A percentile compares a stretch with the other conserved stretches of the same genome.
Conservation (phyloP, 1,284 basidiomycete genomes). For the Cryptococcus sp. region DNA sequence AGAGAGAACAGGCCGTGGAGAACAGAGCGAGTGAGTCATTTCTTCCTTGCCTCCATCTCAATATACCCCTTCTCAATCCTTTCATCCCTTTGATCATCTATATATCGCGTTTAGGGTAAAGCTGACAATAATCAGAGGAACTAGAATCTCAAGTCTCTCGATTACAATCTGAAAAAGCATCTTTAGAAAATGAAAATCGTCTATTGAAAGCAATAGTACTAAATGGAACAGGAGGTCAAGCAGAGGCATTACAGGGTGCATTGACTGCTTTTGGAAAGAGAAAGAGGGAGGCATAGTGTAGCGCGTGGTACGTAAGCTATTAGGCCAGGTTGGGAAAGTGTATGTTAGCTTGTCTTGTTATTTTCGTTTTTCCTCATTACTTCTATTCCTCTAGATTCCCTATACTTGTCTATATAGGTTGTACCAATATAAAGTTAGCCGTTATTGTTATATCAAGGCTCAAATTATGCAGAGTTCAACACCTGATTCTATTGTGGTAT, state of each 20-base stretch:
- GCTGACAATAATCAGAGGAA: constrained; percentile 55
- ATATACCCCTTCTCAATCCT: too few species aligned
- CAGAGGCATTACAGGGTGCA: constrained; percentile 26
- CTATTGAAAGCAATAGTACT: constrained; percentile 92
- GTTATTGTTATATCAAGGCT: too few species aligned
- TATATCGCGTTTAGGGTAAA: not conserved
- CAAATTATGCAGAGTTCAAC: too few species aligned
- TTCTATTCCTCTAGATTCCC: too few species aligned
- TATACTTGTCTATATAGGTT: too few species aligned
- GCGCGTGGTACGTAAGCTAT: too few species aligned
- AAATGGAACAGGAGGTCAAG: constrained; percentile 56
- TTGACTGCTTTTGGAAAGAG: constrained; percentile 34
- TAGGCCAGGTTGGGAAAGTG: too few species aligned
- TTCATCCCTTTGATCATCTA: too few species aligned
- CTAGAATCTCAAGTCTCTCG: constrained; percentile 76
- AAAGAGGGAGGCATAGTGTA: constrained; percentile 27
- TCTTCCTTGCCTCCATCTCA: not conserved
- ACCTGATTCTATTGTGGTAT: too few species aligned
- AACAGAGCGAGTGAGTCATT: constrained; percentile 58
- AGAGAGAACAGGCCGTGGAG: constrained; percentile 90
- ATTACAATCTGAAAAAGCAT: constrained; percentile 86
- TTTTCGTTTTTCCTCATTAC: too few species aligned
- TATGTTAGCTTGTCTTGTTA: too few species aligned
- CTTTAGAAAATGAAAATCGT: constrained; percentile 84
- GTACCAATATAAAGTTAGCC: too few species aligned